These are phyloP conservation scores for Tricholoma bakamatsutake DNA, from an alignment of 768 basidiomycete genomes.

Conservation along the genomic window DNA sequence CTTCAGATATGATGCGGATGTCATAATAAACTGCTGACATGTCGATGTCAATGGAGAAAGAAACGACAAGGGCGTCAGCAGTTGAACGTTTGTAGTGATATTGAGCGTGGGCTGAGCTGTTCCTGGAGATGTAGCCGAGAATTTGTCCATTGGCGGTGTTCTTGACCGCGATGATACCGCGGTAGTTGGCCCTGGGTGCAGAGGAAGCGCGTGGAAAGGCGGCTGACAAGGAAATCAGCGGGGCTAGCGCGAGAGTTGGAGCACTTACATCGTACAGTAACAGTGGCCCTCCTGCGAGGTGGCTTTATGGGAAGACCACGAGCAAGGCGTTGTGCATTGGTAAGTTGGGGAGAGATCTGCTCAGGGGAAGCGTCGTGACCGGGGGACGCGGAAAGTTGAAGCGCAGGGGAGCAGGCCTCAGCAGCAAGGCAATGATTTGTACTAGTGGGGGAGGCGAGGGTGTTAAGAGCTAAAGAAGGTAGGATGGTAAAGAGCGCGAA, in stretches of 20 bases:
- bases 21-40: constrained; percentile 4
- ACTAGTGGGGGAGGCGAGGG: not conserved
- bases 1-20: constrained; percentile 5
- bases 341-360: constrained; percentile 2
- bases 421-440: not conserved
- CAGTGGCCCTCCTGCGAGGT: constrained; percentile 4
- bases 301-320: constrained; percentile 20
- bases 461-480: not conserved
- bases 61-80: not conserved
- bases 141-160: not conserved
- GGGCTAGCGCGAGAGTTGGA: not conserved
- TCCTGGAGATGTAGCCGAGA: constrained; percentile 3
- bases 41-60: not conserved
- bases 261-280: not conserved
- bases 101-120: not conserved
- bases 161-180: constrained; percentile 9
- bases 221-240: constrained; percentile 3
- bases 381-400: not conserved
- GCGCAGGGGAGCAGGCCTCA: not conserved
- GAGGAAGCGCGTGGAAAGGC: constrained; percentile 8
- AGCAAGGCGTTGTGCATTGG: constrained; percentile 23
- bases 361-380: not conserved
- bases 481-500: not conserved
- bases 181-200: not conserved
- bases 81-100: not conserved